Conservation (phyloP, 495 filamentous ascomycete genomes). For the Neurospora sp. region DNA sequence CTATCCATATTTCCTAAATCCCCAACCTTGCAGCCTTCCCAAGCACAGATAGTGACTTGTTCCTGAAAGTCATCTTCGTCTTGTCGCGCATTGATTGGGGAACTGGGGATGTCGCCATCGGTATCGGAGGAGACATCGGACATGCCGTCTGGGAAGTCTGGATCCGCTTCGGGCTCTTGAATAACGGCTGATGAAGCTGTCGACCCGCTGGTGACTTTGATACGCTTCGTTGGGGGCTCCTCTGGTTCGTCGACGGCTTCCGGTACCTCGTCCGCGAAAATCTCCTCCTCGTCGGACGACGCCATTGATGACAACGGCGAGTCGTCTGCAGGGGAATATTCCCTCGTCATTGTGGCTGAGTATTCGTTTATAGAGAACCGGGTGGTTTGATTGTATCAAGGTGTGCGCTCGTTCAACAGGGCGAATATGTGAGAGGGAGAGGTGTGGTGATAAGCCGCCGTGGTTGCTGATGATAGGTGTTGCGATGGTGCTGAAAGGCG, state of each 20-base stretch:
- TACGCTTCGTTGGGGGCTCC: conserved; percentile 40
- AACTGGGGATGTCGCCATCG: conserved; percentile 70
- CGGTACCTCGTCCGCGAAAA: conserved; percentile 34
- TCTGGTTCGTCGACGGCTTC: conserved; percentile 20
- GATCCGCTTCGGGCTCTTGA: conserved; percentile 30
- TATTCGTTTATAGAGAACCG: background rate
- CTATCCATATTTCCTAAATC: conserved; percentile 89
- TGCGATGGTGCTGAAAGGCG: background rate
- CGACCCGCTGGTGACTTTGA: conserved; percentile 35
- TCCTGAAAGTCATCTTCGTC: conserved; percentile 80
- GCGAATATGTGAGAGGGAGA: background rate
- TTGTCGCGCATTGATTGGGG: conserved; percentile 48
- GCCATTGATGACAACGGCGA: conserved; percentile 33
- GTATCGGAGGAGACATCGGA: conserved; percentile 78
- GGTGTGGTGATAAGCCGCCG: background rate
- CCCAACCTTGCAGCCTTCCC: conserved; percentile 74
- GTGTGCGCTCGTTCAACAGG: background rate
- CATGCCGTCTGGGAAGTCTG: conserved; percentile 29
- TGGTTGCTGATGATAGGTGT: background rate
- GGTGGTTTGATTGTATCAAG: background rate
- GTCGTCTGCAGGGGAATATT: conserved; percentile 23
- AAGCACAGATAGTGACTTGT: conserved; percentile 80
- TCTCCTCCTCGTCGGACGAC: conserved; percentile 37
- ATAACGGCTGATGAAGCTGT: conserved; percentile 35
- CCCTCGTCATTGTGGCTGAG: conserved; percentile 16